Evolutionary conservation across 2,329 filamentous ascomycete genomes (phyloP).

Genomic region (Botryotinia narcissicola): DNA sequence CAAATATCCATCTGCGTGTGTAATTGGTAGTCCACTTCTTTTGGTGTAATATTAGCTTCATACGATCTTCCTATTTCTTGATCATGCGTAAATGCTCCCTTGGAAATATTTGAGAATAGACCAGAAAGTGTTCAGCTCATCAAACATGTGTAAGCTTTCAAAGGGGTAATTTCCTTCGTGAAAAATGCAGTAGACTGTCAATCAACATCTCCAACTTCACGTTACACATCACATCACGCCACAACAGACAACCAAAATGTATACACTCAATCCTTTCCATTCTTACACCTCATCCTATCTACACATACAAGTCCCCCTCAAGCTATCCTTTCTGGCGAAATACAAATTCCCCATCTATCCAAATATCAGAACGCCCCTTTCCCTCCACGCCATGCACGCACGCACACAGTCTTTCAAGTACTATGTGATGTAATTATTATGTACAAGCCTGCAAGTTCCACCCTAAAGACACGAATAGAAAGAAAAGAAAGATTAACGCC

Average conservation of each 20-base stretch:
- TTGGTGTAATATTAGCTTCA: constrained; percentile 9
- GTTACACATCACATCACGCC: background rate
- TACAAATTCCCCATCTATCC: background rate
- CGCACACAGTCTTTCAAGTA: background rate
- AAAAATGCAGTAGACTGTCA: background rate
- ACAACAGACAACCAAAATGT: background rate
- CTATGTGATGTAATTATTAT: background rate
- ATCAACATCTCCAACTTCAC: background rate
- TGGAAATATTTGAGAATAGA: background rate
- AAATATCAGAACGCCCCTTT: background rate
- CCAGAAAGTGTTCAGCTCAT: background rate
- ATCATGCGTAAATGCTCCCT: background rate
- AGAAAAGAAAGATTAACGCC: background rate
- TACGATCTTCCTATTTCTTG: background rate
- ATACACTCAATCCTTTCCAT: background rate
- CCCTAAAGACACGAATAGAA: background rate
- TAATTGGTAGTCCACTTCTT: background rate
- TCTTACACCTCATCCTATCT: background rate
- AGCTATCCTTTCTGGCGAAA: background rate
- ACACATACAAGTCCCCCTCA: background rate
- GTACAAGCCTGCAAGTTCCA: background rate
- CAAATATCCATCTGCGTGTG: background rate
- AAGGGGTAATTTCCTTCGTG: background rate
- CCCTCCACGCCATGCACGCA: background rate
- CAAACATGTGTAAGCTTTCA: background rate